Evolutionary conservation across 129 eudicot species (phyloP), one percentile per base, ranked within the genome.

Genomic region (Artemisia tridentata): DNA sequence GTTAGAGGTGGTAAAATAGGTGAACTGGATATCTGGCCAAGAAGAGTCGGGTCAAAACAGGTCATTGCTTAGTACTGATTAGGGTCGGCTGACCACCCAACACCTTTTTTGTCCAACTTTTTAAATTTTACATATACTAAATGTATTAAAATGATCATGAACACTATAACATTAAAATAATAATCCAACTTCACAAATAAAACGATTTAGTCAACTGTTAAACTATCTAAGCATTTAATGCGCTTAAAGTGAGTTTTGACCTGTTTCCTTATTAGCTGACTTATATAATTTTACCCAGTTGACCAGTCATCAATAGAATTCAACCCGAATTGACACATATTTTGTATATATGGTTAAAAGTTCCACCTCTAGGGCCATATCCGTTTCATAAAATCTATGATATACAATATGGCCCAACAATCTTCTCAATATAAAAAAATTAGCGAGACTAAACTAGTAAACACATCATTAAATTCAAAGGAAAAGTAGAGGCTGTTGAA

Each of bases 401-500:
- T n/a, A 64, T 63, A 60, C 15, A 48, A 59, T 48, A 63, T 62
- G 70, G 50, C 56, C 17, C 11, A 21, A 52, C 53, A 73, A 23
- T 18, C 53, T 43, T 53, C 51, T 34, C 51, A 53, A 65, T 20
- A 53, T 67, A 11, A 64, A 21, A 74, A 34, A 14, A 34, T 18
- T 29, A 18, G 59, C 17, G 61, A 51, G 57, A 45, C 47, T 25
- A 43, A 61, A 70, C 38, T 7, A 62, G 11, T 25, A 43, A 61
- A 70, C 38, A 34, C 74, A 64, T 46, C 0, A 10, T 23, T 18
- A 74, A 75, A 78, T 69, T 62, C 52, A 75, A 78, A 80, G 62
- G 73, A 47, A 63, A 68, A 63, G 67, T 75, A 84, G 68, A 80
- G 82, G 75, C 48, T 66, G 51, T 51, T 53, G 74, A 71, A 56